Percentiles rank a stretch among this genome's conserved stretches.
These are phyloP conservation scores for Chaetomium globosum DNA, from an alignment of 2,329 filamentous ascomycete species.

Conservation along the genomic window DNA sequence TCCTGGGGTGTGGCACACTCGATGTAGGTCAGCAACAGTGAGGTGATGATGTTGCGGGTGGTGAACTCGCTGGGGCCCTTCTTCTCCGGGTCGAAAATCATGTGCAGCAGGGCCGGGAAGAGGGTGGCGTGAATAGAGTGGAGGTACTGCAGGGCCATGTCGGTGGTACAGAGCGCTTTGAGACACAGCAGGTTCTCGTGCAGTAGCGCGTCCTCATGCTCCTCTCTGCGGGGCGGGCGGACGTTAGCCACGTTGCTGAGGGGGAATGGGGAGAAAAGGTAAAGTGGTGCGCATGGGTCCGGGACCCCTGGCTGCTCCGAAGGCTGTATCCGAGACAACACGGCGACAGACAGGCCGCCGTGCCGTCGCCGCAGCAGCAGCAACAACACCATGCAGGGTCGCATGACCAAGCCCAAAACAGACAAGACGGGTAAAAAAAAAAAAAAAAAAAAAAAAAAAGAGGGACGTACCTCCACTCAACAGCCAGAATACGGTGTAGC, in stretches of 20 bases:
- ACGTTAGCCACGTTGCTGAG: slow-evolving; percentile 29
- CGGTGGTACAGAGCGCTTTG: slow-evolving; percentile 92
- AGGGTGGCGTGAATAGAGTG: slow-evolving; percentile 76
- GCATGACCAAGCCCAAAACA: slow-evolving; percentile 16
- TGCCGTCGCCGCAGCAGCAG: background rate
- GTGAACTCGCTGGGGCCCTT: slow-evolving; percentile 97
- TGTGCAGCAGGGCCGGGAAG: slow-evolving; percentile 81
- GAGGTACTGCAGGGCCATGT: slow-evolving; percentile 79
- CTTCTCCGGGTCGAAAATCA: slow-evolving; percentile 97
- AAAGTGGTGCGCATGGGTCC: slow-evolving; percentile 2
- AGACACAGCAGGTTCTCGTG: slow-evolving; percentile 91
- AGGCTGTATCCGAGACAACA: slow-evolving; percentile 13
- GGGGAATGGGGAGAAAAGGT: slow-evolving; percentile 2
- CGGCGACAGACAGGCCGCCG: background rate
- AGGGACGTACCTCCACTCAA: slow-evolving; percentile 82
- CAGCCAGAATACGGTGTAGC: slow-evolving; percentile 86
- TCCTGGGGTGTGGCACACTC: slow-evolving; percentile 65
- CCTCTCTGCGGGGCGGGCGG: slow-evolving; percentile 66
- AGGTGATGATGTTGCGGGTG: slow-evolving; percentile 86
- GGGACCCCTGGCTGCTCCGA: background rate
- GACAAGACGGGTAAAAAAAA: slow-evolving; percentile 5
- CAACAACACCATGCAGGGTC: slow-evolving; percentile 18
- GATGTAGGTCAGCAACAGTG: slow-evolving; percentile 85
- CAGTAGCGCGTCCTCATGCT: slow-evolving; percentile 89
- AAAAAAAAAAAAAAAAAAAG: background rate